Evolutionary conservation across 495 filamentous ascomycete species (phyloP).

Genomic region (Aspergillus leporis): DNA sequence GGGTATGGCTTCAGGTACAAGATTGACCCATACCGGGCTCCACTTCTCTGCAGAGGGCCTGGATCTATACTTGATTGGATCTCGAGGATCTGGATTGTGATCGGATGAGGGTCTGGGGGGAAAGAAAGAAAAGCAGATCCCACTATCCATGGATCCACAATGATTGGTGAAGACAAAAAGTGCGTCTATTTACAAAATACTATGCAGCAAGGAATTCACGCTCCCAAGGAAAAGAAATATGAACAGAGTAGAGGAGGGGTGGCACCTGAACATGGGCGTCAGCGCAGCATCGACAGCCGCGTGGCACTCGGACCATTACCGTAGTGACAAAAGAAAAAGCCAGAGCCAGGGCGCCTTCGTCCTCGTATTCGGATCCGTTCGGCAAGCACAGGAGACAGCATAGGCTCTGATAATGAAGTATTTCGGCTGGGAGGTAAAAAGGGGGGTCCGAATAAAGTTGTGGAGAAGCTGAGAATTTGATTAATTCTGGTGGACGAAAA

Average conservation of each 20-base stretch:
- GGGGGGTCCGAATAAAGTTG: too few species aligned
- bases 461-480: too few species aligned
- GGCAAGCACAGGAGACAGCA: constrained; percentile 13
- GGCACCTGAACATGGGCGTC: constrained; percentile 28
- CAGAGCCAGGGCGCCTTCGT: constrained; percentile 5
- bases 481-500: too few species aligned
- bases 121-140: neutral
- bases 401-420: neutral
- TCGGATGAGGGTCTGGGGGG: neutral
- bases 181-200: too few species aligned
- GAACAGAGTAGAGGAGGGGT: neutral
- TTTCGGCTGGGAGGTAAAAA: neutral
- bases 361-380: constrained; percentile 13
- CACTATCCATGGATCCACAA: neutral
- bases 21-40: neutral
- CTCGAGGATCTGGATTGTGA: neutral
- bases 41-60: neutral
- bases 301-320: constrained; percentile 47
- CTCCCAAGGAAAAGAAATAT: too few species aligned
- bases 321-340: constrained; percentile 11
- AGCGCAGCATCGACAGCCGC: constrained; percentile 39
- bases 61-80: neutral
- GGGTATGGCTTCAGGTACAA: too few species aligned
- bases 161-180: neutral
- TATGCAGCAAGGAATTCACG: too few species aligned